Percentiles rank a stretch among this genome's conserved stretches.
phyloP scores from a whole-genome alignment of 345 rosid genomes.

The Aethionema arabicum region DNA sequence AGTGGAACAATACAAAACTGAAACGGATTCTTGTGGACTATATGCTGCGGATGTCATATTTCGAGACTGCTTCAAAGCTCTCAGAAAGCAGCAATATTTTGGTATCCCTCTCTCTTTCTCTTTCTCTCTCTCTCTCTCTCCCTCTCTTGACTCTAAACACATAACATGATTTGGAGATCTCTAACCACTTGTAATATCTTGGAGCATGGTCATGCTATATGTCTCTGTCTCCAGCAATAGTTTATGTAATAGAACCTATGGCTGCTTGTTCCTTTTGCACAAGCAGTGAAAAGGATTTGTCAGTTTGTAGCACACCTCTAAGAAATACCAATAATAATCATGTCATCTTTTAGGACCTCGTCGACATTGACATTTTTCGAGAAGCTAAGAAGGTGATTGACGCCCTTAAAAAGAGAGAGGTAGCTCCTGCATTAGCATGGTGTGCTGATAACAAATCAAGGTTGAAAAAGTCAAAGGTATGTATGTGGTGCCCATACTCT shows the following conservation, averaged over 20 bases:
- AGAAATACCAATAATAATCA: conserved; percentile 13
- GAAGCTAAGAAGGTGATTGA: conserved; percentile 85
- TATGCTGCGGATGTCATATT: conserved; percentile 91
- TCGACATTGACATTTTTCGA: conserved; percentile 85
- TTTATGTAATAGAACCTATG: neutral
- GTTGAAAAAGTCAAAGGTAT: conserved; percentile 92
- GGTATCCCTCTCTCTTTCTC: conserved; percentile 40
- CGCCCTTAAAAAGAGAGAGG: conserved; percentile 81
- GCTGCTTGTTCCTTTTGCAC: neutral
- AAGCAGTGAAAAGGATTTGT: conserved; percentile 11
- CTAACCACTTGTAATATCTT: neutral
- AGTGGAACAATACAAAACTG: conserved; percentile 70
- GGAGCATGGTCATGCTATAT: conserved; percentile 17
- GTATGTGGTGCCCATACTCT: conserved; percentile 36
- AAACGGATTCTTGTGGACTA: conserved; percentile 92
- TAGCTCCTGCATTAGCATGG: conserved; percentile 85
- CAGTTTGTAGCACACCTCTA: conserved; percentile 10
- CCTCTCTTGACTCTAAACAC: conserved; percentile 9
- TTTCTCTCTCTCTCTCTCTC: conserved; percentile 22
- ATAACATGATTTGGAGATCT: neutral
- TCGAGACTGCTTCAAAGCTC: conserved; percentile 71
- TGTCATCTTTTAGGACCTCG: conserved; percentile 66
- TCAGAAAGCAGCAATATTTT: conserved; percentile 70
- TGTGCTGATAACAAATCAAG: conserved; percentile 86
- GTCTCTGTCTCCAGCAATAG: neutral